Evolutionary conservation across 2,329 filamentous ascomycete genomes (phyloP), one percentile per base, ranked within the genome.

Genomic region (Verticillium nonalfalfae): DNA sequence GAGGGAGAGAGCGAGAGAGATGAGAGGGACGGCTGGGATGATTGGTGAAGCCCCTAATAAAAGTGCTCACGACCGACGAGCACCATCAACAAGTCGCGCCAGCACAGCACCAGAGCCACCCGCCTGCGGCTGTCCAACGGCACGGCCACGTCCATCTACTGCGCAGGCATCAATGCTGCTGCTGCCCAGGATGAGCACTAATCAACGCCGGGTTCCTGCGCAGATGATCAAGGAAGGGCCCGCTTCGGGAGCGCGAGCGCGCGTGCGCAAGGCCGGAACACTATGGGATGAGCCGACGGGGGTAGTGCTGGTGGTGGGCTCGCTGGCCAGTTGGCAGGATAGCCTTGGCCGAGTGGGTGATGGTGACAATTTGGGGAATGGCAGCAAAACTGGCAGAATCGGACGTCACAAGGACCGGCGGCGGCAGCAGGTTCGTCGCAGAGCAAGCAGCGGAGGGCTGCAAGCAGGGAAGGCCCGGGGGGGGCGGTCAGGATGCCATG

Each of bases 141-240:
- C 18, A 18, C 15, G 39, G 45, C 45, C 45, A 50, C 45, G 45
- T 21, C 45, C 18, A 2, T 13, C 13, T 36, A 6, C 18, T 11
- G 18, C 45, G 45, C 18, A 7, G 21, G 45, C 15, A 21, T 40
- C 26, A 26, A 26, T 26, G 26, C 26, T 26, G 13, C 4, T n/a
- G 18, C 21, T 6, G 7, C 6, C 45, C 45, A 50, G 45, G 45
- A n/a, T 50, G 45, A 50, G 45, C n/a, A 50, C 45, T 50, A 50
- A 50, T 50, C 45, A 50, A n/a, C 45, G n/a, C 45, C 68, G 69
- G 69, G 68, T 71, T 72, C 70, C 69, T 72, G 70, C 70, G 66
- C 70, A 69, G 64, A 65, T 71, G 68, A 71, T 66, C 66, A 67
- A 61, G 35, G 59, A 40, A 11, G 38, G 50, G 33, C 26, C 55